Conservation (phyloP, 176 grass and related monocot genomes). For the Oryza glaberrima region DNA sequence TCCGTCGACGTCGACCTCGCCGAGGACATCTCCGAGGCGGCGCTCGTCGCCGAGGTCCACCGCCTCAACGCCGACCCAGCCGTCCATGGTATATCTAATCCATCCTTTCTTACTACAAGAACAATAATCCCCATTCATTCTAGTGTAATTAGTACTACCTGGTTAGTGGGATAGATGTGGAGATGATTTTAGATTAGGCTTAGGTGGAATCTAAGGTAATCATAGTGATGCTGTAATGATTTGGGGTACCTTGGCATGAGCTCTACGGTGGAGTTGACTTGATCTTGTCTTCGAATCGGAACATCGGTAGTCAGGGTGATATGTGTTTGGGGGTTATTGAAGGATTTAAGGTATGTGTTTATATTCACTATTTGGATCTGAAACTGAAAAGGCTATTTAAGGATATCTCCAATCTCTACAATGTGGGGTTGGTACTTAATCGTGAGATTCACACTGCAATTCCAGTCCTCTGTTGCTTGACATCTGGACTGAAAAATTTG, state of each 20-base stretch:
- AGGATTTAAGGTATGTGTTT: not conserved
- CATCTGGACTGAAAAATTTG: not conserved
- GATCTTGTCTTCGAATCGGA: not conserved
- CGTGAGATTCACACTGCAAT: not conserved
- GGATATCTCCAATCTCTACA: not conserved
- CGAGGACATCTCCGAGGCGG: constrained; percentile 70
- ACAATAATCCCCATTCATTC: not conserved
- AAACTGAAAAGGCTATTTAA: not conserved
- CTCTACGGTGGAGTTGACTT: constrained; percentile 1
- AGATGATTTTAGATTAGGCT: not conserved
- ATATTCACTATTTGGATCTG: not conserved
- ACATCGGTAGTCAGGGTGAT: not conserved
- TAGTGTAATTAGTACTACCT: not conserved
- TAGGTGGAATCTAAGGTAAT: not conserved
- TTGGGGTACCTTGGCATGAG: not conserved
- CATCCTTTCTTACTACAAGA: not conserved
- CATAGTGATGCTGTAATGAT: not conserved
- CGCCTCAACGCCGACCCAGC: constrained; percentile 72
- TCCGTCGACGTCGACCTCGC: constrained; percentile 82
- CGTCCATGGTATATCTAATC: constrained; percentile 63
- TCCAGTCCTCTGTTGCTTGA: not conserved
- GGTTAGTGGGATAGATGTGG: not conserved
- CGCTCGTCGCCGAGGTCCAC: constrained; percentile 83
- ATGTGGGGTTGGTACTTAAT: not conserved
- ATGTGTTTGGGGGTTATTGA: not conserved